Base-by-base conservation (phyloP, 1,139 yeast genomes). In the Debaryomyces coudertii region DNA sequence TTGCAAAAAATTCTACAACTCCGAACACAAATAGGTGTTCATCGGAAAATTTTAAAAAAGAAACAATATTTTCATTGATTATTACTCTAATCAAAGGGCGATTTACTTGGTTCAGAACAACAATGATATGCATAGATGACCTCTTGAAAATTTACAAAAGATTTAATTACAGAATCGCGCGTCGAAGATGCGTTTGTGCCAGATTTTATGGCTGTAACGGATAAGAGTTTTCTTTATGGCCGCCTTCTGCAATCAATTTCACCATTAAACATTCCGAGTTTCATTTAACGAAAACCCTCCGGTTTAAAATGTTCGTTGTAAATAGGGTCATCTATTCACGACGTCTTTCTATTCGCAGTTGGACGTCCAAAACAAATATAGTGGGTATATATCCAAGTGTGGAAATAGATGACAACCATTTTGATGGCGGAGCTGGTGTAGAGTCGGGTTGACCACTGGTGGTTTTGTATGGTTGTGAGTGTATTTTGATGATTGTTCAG, bases 121-220 rank as follows among this genome's bases (percentile, higher is more conserved):
- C 16, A 25, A 12, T 25, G 24, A 18, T 38, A 38, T 38, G 41
- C 34, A 38, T 38, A 38, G 41, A 38, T 38, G 41, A 38, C 41
- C 41, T 18, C 12, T 28, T 20, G 9, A 25, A 28, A 28, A 38
- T 18, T 25, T 28, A 14, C 18, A 20, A 18, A 29, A 28, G 33
- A 29, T 16, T 8, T 18, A 14, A 38, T 38, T 27, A 38, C 33
- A 38, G 25, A 28, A 38, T 27, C 15, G 27, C 41, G 41, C 41
- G 28, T 38, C 20, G 16, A 28, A 12, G 15, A 9, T 38, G 41
- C 41, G 28, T 38, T 20, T 18, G 18, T 25, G 12, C 24, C 15
- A 36, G 31, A 9, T 25, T 11, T 25, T 36, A 25, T 38, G 41
- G 25, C 34, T 25, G 30, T 38, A 33, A 33, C 24, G 25, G 36